A percentile compares a stretch with the other conserved stretches of the same genome.
These are phyloP conservation scores for Galerina marginata DNA, from an alignment of 768 basidiomycete genomes.

Conservation along the genomic window DNA sequence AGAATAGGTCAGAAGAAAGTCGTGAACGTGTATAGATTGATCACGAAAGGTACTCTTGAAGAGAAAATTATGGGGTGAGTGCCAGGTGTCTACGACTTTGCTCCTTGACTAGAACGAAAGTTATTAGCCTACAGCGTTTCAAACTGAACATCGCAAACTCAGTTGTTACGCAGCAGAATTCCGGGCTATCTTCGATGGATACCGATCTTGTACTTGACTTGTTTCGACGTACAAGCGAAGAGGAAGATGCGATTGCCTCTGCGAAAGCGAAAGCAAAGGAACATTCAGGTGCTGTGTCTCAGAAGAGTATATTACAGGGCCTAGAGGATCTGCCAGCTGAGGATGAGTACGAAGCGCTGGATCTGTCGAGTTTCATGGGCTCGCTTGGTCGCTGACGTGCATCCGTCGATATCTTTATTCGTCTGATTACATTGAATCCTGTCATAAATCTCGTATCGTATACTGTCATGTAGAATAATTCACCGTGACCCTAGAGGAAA, in stretches of 20 bases:
- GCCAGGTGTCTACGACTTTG: not conserved
- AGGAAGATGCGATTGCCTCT: conserved; percentile 63
- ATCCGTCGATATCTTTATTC: conserved; percentile 32
- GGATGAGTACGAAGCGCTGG: conserved; percentile 90
- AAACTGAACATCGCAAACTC: conserved; percentile 98
- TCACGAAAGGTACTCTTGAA: conserved; percentile 96
- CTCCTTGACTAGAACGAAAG: conserved; percentile 16
- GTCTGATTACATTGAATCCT: conserved; percentile 15
- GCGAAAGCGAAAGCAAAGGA: conserved; percentile 64
- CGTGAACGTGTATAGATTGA: conserved; percentile 96
- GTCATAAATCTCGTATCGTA: conserved; percentile 16
- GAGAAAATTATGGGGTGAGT: conserved; percentile 99
- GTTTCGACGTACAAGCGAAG: conserved; percentile 83
- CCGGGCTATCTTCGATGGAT: conserved; percentile 93
- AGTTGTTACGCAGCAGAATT: conserved; percentile 96
- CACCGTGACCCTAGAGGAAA: no score
- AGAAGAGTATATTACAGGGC: conserved; percentile 87
- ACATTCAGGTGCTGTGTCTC: conserved; percentile 60
- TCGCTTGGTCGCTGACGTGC: conserved; percentile 64
- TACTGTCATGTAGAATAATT: conserved; percentile 1
- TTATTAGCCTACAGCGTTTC: conserved; percentile 89
- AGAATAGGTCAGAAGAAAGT: conserved; percentile 98
- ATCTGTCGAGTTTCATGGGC: conserved; percentile 87
- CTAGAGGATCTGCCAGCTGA: conserved; percentile 91
- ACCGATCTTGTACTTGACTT: conserved; percentile 96